Evolutionary conservation across 2,329 filamentous ascomycete genomes (phyloP).

Genomic region (Clonostachys byssicola): DNA sequence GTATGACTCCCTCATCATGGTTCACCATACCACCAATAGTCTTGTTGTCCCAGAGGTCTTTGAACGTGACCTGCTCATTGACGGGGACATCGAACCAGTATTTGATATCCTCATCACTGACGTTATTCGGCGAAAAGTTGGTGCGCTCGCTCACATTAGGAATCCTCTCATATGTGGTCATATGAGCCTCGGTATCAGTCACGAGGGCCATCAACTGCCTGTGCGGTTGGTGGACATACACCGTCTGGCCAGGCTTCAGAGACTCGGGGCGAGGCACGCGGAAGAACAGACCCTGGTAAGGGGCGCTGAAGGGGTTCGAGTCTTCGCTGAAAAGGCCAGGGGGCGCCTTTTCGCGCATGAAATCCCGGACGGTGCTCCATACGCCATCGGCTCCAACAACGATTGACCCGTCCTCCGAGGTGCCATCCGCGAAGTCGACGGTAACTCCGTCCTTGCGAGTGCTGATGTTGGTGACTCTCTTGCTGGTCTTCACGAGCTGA

Average conservation of each 20-base stretch:
- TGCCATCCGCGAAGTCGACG: background rate
- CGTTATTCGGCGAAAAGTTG: background rate
- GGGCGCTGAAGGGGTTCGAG: background rate
- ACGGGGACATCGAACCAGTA: background rate
- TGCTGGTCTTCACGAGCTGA: background rate
- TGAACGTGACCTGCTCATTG: background rate
- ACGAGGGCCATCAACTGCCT: background rate
- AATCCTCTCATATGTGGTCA: background rate
- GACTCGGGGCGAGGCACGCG: background rate
- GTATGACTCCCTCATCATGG: background rate
- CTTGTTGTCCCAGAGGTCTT: background rate
- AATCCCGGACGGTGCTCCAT: slow-evolving; percentile 1
- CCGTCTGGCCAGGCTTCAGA: background rate
- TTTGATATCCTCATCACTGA: background rate
- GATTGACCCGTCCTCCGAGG: background rate
- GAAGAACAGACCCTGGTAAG: background rate
- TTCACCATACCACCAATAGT: background rate
- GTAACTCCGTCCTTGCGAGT: background rate
- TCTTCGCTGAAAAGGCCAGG: background rate
- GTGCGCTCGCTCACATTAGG: background rate
- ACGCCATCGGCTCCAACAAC: background rate
- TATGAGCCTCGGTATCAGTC: background rate
- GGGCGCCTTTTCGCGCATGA: background rate
- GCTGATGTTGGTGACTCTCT: background rate
- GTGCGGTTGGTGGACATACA: background rate